These are phyloP conservation scores for Phytophthora tubulina DNA, from an alignment of 352 stramenopile species.

Conservation along the genomic window DNA sequence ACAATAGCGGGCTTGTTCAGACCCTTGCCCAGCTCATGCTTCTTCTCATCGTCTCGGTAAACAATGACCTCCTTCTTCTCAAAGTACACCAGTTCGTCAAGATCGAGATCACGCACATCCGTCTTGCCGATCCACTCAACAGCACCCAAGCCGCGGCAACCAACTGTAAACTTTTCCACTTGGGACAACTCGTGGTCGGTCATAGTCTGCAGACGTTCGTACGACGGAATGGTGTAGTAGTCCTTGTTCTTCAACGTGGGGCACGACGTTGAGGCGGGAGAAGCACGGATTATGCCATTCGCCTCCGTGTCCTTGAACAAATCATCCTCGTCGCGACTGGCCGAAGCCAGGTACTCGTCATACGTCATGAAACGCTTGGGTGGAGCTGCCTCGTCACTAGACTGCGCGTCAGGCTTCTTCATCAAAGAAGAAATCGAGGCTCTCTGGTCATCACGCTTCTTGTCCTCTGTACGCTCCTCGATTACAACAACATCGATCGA, in stretches of 20 bases:
- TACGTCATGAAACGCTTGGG: constrained; percentile 84
- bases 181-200: constrained; percentile 70
- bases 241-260: constrained; percentile 77
- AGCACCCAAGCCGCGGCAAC: constrained; percentile 78
- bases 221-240: constrained; percentile 84
- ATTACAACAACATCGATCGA: constrained; percentile 77
- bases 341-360: constrained; percentile 79
- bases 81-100: constrained; percentile 84
- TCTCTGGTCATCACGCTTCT: constrained; percentile 37
- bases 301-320: constrained; percentile 42
- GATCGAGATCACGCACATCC: constrained; percentile 80
- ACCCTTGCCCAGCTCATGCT: constrained; percentile 76
- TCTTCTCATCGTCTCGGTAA: constrained; percentile 88
- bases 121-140: constrained; percentile 86
- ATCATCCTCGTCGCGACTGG: constrained; percentile 64
- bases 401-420: constrained; percentile 46
- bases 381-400: constrained; percentile 34
- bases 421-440: constrained; percentile 34
- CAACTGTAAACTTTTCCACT: constrained; percentile 83
- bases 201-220: constrained; percentile 77
- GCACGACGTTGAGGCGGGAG: constrained; percentile 52
- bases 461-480: constrained; percentile 52
- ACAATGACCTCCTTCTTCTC: constrained; percentile 90
- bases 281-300: not conserved
- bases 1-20: constrained; percentile 86